A percentile compares a stretch with the other conserved stretches of the same genome.
Conservation (phyloP, 2,329 filamentous ascomycete genomes). For the Cercospora janseana region DNA sequence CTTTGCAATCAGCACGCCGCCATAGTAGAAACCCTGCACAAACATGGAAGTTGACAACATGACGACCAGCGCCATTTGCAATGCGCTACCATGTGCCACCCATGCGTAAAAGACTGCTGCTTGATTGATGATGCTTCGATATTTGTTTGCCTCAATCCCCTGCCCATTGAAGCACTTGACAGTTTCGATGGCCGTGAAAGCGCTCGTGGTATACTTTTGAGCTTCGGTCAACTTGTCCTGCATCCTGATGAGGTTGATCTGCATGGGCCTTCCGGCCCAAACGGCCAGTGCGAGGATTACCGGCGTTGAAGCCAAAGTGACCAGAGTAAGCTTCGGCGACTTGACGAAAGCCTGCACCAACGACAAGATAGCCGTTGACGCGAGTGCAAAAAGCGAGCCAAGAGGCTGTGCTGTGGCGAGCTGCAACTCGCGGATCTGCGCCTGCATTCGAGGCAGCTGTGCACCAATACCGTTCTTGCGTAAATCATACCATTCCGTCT, state of each 20-base stretch:
- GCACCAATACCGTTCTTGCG: constrained; percentile 69
- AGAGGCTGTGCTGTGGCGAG: constrained; percentile 75
- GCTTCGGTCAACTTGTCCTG: constrained; percentile 65
- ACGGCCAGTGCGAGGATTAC: constrained; percentile 61
- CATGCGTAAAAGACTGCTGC: constrained; percentile 64
- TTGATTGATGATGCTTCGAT: constrained; percentile 55
- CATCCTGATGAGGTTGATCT: constrained; percentile 67
- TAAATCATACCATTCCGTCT: constrained; percentile 80
- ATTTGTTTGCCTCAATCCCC: constrained; percentile 65
- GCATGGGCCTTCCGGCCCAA: constrained; percentile 60
- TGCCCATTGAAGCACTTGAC: constrained; percentile 85
- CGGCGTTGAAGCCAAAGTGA: constrained; percentile 72
- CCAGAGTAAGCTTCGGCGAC: constrained; percentile 80
- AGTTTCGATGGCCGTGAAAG: constrained; percentile 72
- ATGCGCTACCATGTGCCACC: constrained; percentile 66
- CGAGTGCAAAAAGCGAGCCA: constrained; percentile 65
- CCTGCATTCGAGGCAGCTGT: constrained; percentile 69
- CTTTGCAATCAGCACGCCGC: constrained; percentile 64
- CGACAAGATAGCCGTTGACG: constrained; percentile 63
- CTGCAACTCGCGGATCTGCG: constrained; percentile 81
- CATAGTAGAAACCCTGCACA: constrained; percentile 87
- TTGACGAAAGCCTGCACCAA: constrained; percentile 71
- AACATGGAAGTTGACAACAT: constrained; percentile 78
- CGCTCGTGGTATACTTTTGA: constrained; percentile 68
- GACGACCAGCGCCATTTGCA: constrained; percentile 70